Percentiles rank a stretch among this genome's conserved stretches.
These are phyloP conservation scores for Nematodospora valgi DNA, from an alignment of 805 yeast genomes.

Conservation along the genomic window DNA sequence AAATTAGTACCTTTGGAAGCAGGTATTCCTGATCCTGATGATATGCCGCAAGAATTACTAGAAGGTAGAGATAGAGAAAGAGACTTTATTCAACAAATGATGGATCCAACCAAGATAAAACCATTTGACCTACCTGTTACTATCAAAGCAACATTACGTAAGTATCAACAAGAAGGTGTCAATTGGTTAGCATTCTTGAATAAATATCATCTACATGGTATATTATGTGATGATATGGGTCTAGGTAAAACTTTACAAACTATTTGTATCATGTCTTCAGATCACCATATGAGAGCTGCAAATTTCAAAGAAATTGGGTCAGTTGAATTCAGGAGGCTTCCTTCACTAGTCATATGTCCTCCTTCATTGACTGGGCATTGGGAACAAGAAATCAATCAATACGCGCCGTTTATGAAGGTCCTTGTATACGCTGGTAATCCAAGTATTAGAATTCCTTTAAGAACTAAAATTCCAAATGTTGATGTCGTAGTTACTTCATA, in stretches of 20 bases:
- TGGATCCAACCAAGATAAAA: slow-evolving; percentile 90
- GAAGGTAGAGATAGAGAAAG: slow-evolving; percentile 92
- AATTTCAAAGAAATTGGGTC: slow-evolving; percentile 59
- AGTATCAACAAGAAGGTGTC: slow-evolving; percentile 97
- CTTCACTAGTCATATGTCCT: slow-evolving; percentile 89
- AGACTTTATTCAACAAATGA: slow-evolving; percentile 93
- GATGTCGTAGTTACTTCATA: slow-evolving; percentile 93
- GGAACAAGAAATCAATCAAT: slow-evolving; percentile 91
- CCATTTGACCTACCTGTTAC: slow-evolving; percentile 87
- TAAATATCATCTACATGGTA: slow-evolving; percentile 94
- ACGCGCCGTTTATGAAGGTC: slow-evolving; percentile 81
- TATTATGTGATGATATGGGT: slow-evolving; percentile 99
- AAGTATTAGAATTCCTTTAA: slow-evolving; percentile 54
- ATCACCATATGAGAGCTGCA: slow-evolving; percentile 80
- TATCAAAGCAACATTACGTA: slow-evolving; percentile 87
- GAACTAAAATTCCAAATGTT: slow-evolving; percentile 48
- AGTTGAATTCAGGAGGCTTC: slow-evolving; percentile 67
- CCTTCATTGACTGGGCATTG: slow-evolving; percentile 98
- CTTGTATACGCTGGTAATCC: slow-evolving; percentile 95
- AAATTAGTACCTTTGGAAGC: slow-evolving; percentile 96
- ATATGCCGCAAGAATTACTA: slow-evolving; percentile 78
- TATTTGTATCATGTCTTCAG: slow-evolving; percentile 94
- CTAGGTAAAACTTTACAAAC: slow-evolving; percentile 96
- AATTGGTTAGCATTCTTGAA: slow-evolving; percentile 96
- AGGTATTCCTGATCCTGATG: slow-evolving; percentile 93